These are phyloP conservation scores for Paraphoma chrysanthemicola DNA, from an alignment of 2,329 filamentous ascomycete species.

Conservation along the genomic window DNA sequence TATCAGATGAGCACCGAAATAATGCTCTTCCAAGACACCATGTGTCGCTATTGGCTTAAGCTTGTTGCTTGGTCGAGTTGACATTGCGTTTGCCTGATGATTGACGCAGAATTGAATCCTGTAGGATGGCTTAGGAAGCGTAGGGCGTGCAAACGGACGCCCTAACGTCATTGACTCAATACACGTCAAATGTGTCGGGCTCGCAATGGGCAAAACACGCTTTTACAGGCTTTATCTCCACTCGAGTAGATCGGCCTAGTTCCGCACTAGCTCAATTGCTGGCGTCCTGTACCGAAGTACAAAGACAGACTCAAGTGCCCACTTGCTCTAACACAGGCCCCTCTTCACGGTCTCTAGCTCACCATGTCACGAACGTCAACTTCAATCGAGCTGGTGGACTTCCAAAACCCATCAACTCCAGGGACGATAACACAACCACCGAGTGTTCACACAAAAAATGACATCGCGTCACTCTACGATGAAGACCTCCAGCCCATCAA, in stretches of 20 bases:
- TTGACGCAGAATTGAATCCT: neutral
- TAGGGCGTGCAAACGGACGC: neutral
- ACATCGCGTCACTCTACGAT: constrained; percentile 5
- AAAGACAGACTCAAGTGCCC: neutral
- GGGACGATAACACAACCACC: constrained; percentile 16
- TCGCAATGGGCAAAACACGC: too few species aligned
- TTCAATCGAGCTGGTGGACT: constrained; percentile 33
- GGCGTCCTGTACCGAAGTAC: neutral
- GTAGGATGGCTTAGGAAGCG: neutral
- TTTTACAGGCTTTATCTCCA: neutral
- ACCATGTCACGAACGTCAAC: constrained; percentile 35
- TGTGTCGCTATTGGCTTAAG: too few species aligned
- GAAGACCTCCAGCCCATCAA: constrained; percentile 23
- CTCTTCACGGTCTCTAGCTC: neutral
- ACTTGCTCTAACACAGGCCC: too few species aligned
- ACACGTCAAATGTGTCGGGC: neutral
- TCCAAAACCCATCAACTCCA: constrained; percentile 11
- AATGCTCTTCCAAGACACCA: too few species aligned
- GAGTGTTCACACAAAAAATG: constrained; percentile 18
- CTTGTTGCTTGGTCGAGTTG: too few species aligned
- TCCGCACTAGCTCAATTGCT: neutral
- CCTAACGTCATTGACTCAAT: neutral
- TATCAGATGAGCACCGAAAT: too few species aligned
- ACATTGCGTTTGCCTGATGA: too few species aligned
- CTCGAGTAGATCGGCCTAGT: neutral